Conservation (phyloP, 768 basidiomycete species). For the Termitomyces bulborhizus region DNA sequence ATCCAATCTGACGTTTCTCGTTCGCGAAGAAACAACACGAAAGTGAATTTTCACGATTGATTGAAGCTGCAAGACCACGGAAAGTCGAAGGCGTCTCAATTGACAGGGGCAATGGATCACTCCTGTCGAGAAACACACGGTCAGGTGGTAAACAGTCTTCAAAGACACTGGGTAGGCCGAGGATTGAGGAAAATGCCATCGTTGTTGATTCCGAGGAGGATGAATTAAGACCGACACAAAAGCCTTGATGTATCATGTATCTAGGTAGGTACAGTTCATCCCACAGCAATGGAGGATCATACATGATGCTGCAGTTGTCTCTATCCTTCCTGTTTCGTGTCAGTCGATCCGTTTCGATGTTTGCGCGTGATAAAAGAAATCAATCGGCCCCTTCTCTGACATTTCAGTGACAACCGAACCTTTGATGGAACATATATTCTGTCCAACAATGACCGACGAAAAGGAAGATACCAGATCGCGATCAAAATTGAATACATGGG, state of each 20-base stretch:
- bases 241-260: background rate
- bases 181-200: conserved; percentile 18
- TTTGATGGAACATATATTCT: too few species aligned
- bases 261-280: background rate
- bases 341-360: background rate
- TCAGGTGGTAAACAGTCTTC: background rate
- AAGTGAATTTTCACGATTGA: conserved; percentile 31
- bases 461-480: background rate
- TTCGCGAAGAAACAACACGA: conserved; percentile 31
- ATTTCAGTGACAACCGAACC: too few species aligned
- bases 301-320: background rate
- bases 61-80: conserved; percentile 27
- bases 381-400: too few species aligned
- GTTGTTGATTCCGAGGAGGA: conserved; percentile 32
- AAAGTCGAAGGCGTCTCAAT: conserved; percentile 1
- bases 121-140: conserved; percentile 7
- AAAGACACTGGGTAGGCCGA: background rate
- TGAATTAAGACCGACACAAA: background rate
- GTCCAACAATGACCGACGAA: background rate
- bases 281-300: background rate
- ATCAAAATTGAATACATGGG: background rate
- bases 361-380: background rate
- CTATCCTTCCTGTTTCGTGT: background rate
- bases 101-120: background rate
- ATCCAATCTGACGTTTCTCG: background rate